Percentiles rank a stretch among this genome's conserved stretches.
These are phyloP conservation scores for Syncephalis fuscata DNA, from an alignment of 371 early-diverging fungal species.

Conservation along the genomic window DNA sequence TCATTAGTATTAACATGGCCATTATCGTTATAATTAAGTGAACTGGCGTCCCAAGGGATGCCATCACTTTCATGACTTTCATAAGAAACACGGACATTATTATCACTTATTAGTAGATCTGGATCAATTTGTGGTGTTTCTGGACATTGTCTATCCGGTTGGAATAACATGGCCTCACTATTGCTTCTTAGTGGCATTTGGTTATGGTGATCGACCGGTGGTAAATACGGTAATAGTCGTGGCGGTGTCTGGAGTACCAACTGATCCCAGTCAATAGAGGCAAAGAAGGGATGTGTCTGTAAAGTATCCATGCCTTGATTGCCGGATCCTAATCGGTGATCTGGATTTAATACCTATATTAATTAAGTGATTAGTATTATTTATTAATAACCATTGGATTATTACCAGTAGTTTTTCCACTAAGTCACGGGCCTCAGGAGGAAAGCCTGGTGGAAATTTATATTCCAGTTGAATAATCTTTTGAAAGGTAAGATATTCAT, in stretches of 20 bases:
- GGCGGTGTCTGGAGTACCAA: constrained; percentile 35
- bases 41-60: no score
- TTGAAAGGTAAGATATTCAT: constrained; percentile 93
- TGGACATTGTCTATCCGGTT: no score
- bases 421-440: constrained; percentile 43
- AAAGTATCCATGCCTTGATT: constrained; percentile 45
- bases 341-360: constrained; percentile 40
- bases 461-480: constrained; percentile 80
- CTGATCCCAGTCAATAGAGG: constrained; percentile 64
- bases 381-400: no score
- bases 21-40: no score
- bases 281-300: constrained; percentile 80
- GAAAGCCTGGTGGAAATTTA: constrained; percentile 55
- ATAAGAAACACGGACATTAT: no score
- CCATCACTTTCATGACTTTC: no score
- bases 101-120: no score
- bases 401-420: constrained; percentile 49
- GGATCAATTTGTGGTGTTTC: no score
- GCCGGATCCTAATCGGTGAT: constrained; percentile 44
- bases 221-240: constrained; percentile 16
- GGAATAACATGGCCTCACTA: no score
- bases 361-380: no score
- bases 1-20: no score
- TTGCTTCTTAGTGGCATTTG: constrained; percentile 3
- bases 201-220: constrained; percentile 12